These are phyloP conservation scores for Gelatoporia subvermispora DNA, from an alignment of 768 basidiomycete species.

Conservation along the genomic window DNA sequence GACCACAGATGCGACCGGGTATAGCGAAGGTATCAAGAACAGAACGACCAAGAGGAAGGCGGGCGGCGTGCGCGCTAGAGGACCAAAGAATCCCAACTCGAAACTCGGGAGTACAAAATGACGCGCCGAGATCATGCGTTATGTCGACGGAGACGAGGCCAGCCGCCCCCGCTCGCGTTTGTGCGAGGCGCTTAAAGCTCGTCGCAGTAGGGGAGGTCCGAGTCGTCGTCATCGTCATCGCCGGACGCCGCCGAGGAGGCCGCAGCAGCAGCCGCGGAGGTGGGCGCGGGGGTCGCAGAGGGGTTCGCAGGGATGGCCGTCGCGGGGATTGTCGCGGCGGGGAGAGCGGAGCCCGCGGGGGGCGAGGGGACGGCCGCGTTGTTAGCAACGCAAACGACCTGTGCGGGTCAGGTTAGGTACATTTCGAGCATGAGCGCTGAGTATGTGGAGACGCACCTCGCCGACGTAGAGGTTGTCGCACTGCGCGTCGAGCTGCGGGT, in stretches of 20 bases:
- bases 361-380: slow-evolving; percentile 38
- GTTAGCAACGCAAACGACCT: slow-evolving; percentile 53
- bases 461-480: slow-evolving; percentile 72
- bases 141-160: slow-evolving; percentile 1
- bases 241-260: slow-evolving; percentile 10
- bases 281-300: slow-evolving; percentile 11
- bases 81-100: not conserved
- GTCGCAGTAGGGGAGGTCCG: slow-evolving; percentile 48
- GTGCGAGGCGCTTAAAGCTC: slow-evolving; percentile 31
- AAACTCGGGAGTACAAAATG: not conserved
- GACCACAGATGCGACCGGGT: slow-evolving; percentile 3
- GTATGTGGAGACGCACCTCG: slow-evolving; percentile 45
- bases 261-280: slow-evolving; percentile 27
- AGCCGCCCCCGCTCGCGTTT: not conserved
- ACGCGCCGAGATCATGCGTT: too few species aligned
- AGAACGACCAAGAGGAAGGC: not conserved
- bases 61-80: not conserved
- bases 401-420: not conserved
- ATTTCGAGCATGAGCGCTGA: not conserved
- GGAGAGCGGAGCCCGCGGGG: slow-evolving; percentile 27
- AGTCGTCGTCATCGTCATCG: slow-evolving; percentile 30
- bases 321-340: slow-evolving; percentile 18
- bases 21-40: slow-evolving; percentile 1
- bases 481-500: slow-evolving; percentile 59
- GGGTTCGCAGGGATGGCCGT: slow-evolving; percentile 17